Conservation (phyloP, 352 stramenopile genomes). For the Pythium guiyangense region DNA sequence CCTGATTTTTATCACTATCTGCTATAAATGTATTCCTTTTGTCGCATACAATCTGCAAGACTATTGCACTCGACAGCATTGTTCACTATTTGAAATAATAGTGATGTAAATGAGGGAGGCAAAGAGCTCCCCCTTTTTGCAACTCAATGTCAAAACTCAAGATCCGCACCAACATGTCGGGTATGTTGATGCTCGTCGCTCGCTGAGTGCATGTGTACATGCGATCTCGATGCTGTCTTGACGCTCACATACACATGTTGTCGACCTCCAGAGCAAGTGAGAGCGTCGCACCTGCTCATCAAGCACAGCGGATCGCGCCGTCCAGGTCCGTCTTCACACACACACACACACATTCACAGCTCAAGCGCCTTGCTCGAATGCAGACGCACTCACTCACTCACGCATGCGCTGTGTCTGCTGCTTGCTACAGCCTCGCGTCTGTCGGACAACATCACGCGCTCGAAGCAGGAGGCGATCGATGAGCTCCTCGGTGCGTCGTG, state of each 20-base stretch:
- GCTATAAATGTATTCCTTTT: background rate
- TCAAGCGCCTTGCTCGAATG: background rate
- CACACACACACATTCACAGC: background rate
- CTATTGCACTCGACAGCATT: too few species aligned
- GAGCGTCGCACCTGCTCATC: constrained; percentile 91
- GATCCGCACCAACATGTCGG: background rate
- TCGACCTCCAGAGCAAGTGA: constrained; percentile 52
- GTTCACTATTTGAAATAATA: too few species aligned
- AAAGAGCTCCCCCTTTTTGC: too few species aligned
- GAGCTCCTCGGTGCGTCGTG: constrained; percentile 60
- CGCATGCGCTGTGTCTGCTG: constrained; percentile 19
- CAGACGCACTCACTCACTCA: background rate
- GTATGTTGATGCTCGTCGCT: background rate
- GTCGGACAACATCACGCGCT: constrained; percentile 88
- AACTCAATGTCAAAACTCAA: background rate
- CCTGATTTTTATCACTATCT: background rate
- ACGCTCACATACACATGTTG: background rate
- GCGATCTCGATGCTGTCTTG: background rate
- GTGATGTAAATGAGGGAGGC: too few species aligned
- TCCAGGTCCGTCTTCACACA: constrained; percentile 29
- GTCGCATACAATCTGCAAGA: background rate
- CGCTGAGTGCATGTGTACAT: background rate
- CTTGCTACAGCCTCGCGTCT: constrained; percentile 67
- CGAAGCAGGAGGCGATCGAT: constrained; percentile 87
- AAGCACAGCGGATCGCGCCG: constrained; percentile 92